Evolutionary conservation across 192 early-diverging fungal species (phyloP).

Genomic region (Coemansia sp.): DNA sequence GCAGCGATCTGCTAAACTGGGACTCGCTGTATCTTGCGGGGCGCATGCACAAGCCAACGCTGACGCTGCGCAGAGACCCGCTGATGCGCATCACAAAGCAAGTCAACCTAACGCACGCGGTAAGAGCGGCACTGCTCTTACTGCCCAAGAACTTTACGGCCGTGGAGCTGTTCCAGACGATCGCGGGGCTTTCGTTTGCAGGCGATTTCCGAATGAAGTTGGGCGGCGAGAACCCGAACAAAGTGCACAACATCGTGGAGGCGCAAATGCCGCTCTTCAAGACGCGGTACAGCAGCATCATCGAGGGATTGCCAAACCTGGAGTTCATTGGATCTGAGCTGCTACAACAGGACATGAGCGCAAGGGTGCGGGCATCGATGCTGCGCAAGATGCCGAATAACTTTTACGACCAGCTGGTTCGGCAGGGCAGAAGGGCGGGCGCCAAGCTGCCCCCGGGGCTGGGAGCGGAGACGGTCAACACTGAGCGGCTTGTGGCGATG

Average conservation of each 20-base stretch:
- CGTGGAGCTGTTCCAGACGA: conserved; percentile 76
- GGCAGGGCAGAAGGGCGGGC: conserved; percentile 50
- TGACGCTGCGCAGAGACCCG: conserved; percentile 52
- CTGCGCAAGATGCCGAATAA: conserved; percentile 81
- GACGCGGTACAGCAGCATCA: conserved; percentile 51
- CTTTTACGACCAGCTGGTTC: conserved; percentile 63
- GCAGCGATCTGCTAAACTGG: conserved; percentile 92
- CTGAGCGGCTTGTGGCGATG: conserved; percentile 33
- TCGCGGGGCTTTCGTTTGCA: conserved; percentile 84
- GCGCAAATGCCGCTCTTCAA: conserved; percentile 62
- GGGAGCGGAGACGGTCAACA: conserved; percentile 30
- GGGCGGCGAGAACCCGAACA: conserved; percentile 95
- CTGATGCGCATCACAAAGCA: conserved; percentile 61
- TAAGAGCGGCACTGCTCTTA: conserved; percentile 80
- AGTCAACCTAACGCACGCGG: conserved; percentile 83
- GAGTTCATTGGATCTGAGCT: conserved; percentile 46
- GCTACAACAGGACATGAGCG: conserved; percentile 66
- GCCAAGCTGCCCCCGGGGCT: conserved; percentile 32
- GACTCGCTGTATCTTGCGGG: conserved; percentile 94
- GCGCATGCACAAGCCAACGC: conserved; percentile 91
- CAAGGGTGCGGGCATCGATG: conserved; percentile 66
- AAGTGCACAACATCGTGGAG: conserved; percentile 92
- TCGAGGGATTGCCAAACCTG: conserved; percentile 52
- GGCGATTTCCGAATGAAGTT: conserved; percentile 94
- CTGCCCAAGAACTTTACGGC: conserved; percentile 83